Conservation (phyloP, 805 yeast species). For the Kazachstania africana region DNA sequence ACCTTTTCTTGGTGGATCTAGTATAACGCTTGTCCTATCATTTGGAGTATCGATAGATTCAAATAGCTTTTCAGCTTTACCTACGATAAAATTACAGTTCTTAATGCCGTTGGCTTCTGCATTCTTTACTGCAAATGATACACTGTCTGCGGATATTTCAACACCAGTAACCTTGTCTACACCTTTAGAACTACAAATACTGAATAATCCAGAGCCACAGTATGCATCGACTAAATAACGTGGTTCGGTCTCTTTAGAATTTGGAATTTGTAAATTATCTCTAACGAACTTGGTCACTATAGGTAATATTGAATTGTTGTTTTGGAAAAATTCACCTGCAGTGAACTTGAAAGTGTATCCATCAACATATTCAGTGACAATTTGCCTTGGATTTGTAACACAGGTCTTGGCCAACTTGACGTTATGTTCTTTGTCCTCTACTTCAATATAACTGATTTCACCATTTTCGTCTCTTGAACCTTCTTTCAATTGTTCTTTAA, state of each 20-base stretch:
- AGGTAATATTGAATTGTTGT: conserved; percentile 85
- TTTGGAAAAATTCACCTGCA: conserved; percentile 95
- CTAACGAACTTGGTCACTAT: conserved; percentile 72
- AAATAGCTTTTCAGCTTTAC: conserved; percentile 87
- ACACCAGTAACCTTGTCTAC: conserved; percentile 88
- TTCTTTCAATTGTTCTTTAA: conserved; percentile 27
- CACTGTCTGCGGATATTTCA: conserved; percentile 85
- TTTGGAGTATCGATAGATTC: conserved; percentile 65
- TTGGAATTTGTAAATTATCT: conserved; percentile 43
- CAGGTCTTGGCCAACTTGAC: conserved; percentile 47
- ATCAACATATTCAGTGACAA: conserved; percentile 64
- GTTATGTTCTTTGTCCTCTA: conserved; percentile 19
- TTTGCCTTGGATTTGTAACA: conserved; percentile 65
- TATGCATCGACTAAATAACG: conserved; percentile 83
- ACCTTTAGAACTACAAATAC: conserved; percentile 70
- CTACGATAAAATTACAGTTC: conserved; percentile 77
- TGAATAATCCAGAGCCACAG: conserved; percentile 92
- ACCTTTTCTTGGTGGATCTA: conserved; percentile 97
- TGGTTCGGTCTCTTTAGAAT: conserved; percentile 33
- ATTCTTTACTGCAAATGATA: conserved; percentile 73
- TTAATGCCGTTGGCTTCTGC: conserved; percentile 63
- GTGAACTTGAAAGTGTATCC: conserved; percentile 77
- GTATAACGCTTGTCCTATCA: conserved; percentile 71
- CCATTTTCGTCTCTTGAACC: conserved; percentile 36
- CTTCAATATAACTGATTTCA: conserved; percentile 29